Evolutionary conservation across 73 alveolate genomes (phyloP).

Genomic region (Breviolum minutum): DNA sequence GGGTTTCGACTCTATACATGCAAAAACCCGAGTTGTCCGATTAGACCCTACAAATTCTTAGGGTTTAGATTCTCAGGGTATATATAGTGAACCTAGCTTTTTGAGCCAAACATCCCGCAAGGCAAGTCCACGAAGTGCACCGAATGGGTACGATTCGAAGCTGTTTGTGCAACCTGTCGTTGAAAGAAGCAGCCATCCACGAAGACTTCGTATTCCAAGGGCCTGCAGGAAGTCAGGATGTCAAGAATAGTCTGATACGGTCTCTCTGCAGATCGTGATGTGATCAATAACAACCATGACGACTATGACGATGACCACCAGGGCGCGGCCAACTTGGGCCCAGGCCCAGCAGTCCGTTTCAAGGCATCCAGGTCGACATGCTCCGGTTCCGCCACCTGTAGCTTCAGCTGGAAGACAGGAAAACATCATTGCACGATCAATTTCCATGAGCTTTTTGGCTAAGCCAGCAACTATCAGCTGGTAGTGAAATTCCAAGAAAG

Average conservation of each 20-base stretch:
- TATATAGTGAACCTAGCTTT: not conserved
- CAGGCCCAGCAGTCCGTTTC: slow-evolving; percentile 25
- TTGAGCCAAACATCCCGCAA: no score
- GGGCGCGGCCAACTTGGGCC: not conserved
- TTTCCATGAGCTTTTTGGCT: not conserved
- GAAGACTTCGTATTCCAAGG: slow-evolving; percentile 73
- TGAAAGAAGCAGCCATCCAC: slow-evolving; percentile 53
- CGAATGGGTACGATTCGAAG: not conserved
- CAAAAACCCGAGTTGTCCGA: not conserved
- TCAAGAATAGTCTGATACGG: not conserved
- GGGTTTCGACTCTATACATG: no score
- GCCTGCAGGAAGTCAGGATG: slow-evolving; percentile 6
- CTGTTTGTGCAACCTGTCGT: not conserved
- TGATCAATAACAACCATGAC: not conserved
- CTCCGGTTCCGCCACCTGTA: not conserved
- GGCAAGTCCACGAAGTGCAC: not conserved
- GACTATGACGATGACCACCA: not conserved
- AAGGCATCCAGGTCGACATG: slow-evolving; percentile 9
- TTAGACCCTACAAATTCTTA: not conserved
- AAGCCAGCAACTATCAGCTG: not conserved
- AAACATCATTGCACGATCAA: no score
- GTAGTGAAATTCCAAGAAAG: no score
- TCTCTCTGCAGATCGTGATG: not conserved
- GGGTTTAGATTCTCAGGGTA: slow-evolving; percentile 4
- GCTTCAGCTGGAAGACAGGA: no score